phyloP scores from a whole-genome alignment of 768 basidiomycete species.

The Leccinum subgranulosum region DNA sequence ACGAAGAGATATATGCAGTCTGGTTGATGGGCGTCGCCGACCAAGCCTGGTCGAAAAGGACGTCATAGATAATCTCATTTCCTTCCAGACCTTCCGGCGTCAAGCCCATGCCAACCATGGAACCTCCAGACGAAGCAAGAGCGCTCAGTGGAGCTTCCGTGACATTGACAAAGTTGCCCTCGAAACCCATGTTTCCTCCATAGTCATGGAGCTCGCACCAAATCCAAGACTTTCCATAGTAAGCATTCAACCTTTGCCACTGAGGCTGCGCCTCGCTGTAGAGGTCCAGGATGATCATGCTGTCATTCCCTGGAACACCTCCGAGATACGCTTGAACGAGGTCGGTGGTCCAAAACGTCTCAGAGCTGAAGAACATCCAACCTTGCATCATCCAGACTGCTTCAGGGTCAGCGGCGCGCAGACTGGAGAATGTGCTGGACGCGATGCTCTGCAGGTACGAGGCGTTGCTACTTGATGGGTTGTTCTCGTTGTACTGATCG shows the following conservation, averaged over 20 bases:
- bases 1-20: conserved; percentile 30
- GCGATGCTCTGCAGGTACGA: conserved; percentile 35
- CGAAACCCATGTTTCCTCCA: not conserved
- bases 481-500: conserved; percentile 17
- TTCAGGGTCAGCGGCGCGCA: conserved; percentile 38
- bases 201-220: not conserved
- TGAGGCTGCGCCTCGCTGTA: conserved; percentile 40
- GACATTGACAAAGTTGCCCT: not conserved
- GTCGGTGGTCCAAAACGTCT: conserved; percentile 39
- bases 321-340: conserved; percentile 39
- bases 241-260: conserved; percentile 38
- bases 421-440: conserved; percentile 33
- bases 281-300: conserved; percentile 41
- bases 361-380: conserved; percentile 38
- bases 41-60: conserved; percentile 42
- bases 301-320: conserved; percentile 35
- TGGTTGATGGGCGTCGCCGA: conserved; percentile 32
- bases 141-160: conserved; percentile 15
- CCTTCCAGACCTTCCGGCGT: conserved; percentile 41
- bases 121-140: conserved; percentile 26
- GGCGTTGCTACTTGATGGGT: conserved; percentile 32
- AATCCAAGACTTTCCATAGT: conserved; percentile 32
- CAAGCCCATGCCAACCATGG: conserved; percentile 39
- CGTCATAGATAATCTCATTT: conserved; percentile 42
- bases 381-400: conserved; percentile 43